phyloP scores from a whole-genome alignment of 768 basidiomycete genomes.

The Grammothele lineata region DNA sequence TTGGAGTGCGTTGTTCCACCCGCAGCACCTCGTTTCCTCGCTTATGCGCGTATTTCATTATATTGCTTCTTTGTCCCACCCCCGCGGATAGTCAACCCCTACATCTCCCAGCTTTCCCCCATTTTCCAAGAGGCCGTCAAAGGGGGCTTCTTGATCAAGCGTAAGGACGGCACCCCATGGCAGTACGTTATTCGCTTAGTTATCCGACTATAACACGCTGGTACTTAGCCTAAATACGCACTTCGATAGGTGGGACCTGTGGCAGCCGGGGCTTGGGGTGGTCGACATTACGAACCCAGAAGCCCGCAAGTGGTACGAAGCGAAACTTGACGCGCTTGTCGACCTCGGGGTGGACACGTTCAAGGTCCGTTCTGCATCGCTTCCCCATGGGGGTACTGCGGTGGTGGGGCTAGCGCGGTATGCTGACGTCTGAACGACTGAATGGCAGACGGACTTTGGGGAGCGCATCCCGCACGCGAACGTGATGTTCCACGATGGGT shows the following conservation, averaged over 20 bases:
- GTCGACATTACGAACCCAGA: slow-evolving; percentile 62
- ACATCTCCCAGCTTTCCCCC: slow-evolving; percentile 64
- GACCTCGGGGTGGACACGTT: slow-evolving; percentile 45
- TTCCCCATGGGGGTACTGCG: too few relatives aligned
- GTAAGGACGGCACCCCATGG: slow-evolving; percentile 63
- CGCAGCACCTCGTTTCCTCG: not conserved
- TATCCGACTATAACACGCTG: too few relatives aligned
- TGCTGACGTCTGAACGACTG: too few relatives aligned
- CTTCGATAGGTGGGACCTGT: slow-evolving; percentile 49
- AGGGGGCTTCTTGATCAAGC: slow-evolving; percentile 68
- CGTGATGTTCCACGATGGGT: slow-evolving; percentile 61
- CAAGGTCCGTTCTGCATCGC: slow-evolving; percentile 53
- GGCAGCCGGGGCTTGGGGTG: slow-evolving; percentile 61
- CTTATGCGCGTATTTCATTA: not conserved
- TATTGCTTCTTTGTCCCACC: not conserved
- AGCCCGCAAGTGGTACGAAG: slow-evolving; percentile 44
- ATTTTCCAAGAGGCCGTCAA: slow-evolving; percentile 66
- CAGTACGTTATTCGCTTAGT: slow-evolving; percentile 45
- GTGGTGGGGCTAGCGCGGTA: too few relatives aligned
- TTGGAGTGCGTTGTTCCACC: slow-evolving; percentile 46
- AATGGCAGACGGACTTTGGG: slow-evolving; percentile 68
- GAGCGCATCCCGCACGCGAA: slow-evolving; percentile 69
- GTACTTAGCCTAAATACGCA: too few relatives aligned
- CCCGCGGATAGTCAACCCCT: slow-evolving; percentile 59
- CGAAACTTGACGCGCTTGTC: slow-evolving; percentile 38